These are phyloP conservation scores for Phalaenopsis aphrodite DNA, from an alignment of 106 monocot species.

Conservation along the genomic window DNA sequence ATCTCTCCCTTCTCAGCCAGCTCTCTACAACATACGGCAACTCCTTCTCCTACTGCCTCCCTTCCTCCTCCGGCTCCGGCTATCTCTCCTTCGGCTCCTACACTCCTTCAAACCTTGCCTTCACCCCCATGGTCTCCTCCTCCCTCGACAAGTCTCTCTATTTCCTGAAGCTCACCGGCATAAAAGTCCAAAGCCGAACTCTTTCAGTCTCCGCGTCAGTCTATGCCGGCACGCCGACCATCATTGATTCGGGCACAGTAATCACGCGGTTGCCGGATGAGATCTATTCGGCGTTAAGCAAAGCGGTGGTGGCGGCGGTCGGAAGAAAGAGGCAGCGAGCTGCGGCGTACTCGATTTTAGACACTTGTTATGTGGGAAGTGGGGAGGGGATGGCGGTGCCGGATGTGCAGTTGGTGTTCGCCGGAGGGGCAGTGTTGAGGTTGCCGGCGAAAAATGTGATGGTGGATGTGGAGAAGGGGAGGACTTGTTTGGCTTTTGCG, in stretches of 20 bases:
- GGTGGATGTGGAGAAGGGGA: constrained; percentile 29
- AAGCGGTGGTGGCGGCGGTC: constrained; percentile 17
- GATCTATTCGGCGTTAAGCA: constrained; percentile 35
- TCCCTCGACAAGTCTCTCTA: constrained; percentile 41
- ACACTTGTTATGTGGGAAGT: constrained; percentile 53
- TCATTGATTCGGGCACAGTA: constrained; percentile 72
- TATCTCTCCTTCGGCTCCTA: constrained; percentile 46
- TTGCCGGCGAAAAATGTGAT: constrained; percentile 42
- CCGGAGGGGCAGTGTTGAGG: constrained; percentile 37
- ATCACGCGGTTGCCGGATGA: constrained; percentile 48
- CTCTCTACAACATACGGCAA: constrained; percentile 23
- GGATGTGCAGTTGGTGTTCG: constrained; percentile 38
- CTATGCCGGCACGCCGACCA: constrained; percentile 34
- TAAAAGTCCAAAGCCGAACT: constrained; percentile 19
- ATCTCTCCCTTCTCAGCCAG: constrained; percentile 62
- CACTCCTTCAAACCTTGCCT: constrained; percentile 5
- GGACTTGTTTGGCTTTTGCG: constrained; percentile 64
- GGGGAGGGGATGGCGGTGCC: constrained; percentile 20
- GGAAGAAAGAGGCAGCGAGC: constrained; percentile 1
- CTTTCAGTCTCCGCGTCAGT: constrained; percentile 20
- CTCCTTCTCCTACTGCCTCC: constrained; percentile 93
- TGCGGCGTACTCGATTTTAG: constrained; percentile 46
- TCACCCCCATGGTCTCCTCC: constrained; percentile 38
- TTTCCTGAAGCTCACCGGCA: constrained; percentile 24
- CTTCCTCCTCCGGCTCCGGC: constrained; percentile 44